phyloP scores from a whole-genome alignment of 1,284 basidiomycete genomes.

The Pterula multifida region DNA sequence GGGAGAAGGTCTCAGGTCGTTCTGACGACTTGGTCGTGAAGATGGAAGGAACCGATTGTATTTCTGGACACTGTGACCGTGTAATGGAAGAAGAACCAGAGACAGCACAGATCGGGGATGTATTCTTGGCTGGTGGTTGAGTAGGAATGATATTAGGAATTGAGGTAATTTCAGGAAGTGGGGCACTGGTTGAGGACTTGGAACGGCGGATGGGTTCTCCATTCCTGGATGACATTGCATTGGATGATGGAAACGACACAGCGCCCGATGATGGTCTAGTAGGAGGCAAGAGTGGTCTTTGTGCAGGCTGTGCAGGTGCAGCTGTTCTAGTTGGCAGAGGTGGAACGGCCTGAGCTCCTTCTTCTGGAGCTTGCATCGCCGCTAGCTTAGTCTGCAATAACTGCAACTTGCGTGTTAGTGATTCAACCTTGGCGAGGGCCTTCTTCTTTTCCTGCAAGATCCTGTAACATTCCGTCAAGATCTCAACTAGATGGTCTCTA shows the following conservation, averaged over 20 bases:
- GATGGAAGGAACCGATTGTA: conserved; percentile 21
- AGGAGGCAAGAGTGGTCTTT: background rate
- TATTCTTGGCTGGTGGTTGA: conserved; percentile 11
- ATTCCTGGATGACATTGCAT: background rate
- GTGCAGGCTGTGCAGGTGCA: conserved; percentile 1
- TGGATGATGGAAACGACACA: background rate
- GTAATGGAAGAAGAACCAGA: conserved; percentile 31
- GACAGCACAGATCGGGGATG: conserved; percentile 19
- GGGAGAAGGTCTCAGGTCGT: conserved; percentile 7
- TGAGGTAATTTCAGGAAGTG: conserved; percentile 4
- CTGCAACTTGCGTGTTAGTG: conserved; percentile 57
- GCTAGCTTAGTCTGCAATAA: conserved; percentile 54
- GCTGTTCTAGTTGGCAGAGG: background rate
- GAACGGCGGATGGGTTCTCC: background rate
- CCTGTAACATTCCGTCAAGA: conserved; percentile 21
- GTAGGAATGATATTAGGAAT: conserved; percentile 2
- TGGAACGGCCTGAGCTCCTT: conserved; percentile 7
- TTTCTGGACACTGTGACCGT: conserved; percentile 44
- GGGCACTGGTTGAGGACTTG: conserved; percentile 8
- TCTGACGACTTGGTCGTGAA: conserved; percentile 21
- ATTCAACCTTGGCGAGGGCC: conserved; percentile 52
- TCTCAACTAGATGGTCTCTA: conserved; percentile 3
- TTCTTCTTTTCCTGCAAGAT: conserved; percentile 72
- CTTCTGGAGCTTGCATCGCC: conserved; percentile 30
- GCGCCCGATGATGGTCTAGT: background rate